Base-by-base conservation (phyloP, 495 filamentous ascomycete genomes). In the Xylaria nigripes region DNA sequence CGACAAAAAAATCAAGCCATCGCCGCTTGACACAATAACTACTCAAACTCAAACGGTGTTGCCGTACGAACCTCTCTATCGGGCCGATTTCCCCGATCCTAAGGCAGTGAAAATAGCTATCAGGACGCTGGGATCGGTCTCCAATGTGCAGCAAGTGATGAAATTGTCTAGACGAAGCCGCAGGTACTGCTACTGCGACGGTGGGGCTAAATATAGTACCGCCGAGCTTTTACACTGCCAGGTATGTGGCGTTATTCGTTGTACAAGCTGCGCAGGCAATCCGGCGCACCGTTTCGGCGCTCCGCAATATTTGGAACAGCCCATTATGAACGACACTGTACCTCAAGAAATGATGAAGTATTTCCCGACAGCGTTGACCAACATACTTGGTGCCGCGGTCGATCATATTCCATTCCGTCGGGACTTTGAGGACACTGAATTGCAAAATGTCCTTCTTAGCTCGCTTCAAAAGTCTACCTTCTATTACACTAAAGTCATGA, bases 101-200 rank as follows among this genome's bases (percentile, higher is more conserved):
- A 10, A 27, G 19, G 18, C 18, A 7, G 6, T n/a, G 6, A 21
- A 18, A 42, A 32, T 7, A n/a, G 43, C 25, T 30, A 30, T 8
- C 13, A 48, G 9, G 10, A 29, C 16, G 5, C 9, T 10, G n/a
- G 40, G 3, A 16, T 12, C 27, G 13, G 16, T 41, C 21, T 10
- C 22, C 15, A 6, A 40, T 1, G 24, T 32, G 25, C 2, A 21
- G 16, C 4, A 21, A 0, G 46, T 63, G 8, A 21, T 34, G 6
- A 19, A 48, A 0, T n/a, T 66, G 1, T 23, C 22, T 7, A 36
- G 45, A 5, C 47, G 53, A 8, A 66, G 64, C 47, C 54, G 59
- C 12, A 63, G 65, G 7, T 55, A 65, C 43, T 71, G 70, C 48
- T 65, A 61, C 49, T 73, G 69, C 45, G 61, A 64, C 24, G 59